Conservation (phyloP, 1,139 yeast genomes). For the Kluyveromyces sp. region DNA sequence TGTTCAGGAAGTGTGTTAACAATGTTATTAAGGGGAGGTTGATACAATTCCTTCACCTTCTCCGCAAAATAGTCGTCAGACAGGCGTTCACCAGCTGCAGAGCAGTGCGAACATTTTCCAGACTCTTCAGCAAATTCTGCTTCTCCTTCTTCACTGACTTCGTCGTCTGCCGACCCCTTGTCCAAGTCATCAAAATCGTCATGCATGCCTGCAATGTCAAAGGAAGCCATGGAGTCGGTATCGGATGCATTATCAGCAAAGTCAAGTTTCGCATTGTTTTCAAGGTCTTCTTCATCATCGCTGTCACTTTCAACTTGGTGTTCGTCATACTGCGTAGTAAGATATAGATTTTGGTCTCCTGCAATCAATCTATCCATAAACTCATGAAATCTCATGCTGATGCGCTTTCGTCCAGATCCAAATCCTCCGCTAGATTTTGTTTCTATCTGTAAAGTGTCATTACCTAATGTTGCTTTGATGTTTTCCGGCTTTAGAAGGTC, state of each 20-base stretch:
- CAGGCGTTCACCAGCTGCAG: background rate
- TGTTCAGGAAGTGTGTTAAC: constrained; percentile 36
- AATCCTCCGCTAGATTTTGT: constrained; percentile 51
- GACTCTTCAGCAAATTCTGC: constrained; percentile 15
- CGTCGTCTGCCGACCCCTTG: background rate
- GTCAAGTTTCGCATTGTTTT: constrained; percentile 15
- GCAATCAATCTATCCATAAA: constrained; percentile 37
- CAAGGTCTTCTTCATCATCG: constrained; percentile 32
- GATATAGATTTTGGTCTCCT: constrained; percentile 44
- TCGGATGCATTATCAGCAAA: constrained; percentile 19
- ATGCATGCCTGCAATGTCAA: constrained; percentile 40
- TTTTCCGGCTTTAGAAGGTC: constrained; percentile 33
- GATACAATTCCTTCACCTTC: constrained; percentile 42
- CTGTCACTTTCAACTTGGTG: constrained; percentile 28
- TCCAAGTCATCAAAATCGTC: constrained; percentile 47
- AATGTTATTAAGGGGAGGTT: constrained; percentile 53
- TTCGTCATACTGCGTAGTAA: constrained; percentile 62
- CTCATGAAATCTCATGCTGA: constrained; percentile 42
- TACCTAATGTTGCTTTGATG: constrained; percentile 33
- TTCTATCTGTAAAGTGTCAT: constrained; percentile 47
- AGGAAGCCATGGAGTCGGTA: constrained; percentile 34
- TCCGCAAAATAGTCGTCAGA: constrained; percentile 32
- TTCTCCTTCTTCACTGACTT: background rate
- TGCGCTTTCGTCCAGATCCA: constrained; percentile 54
- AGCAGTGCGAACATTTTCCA: constrained; percentile 13